Conservation (phyloP, 2,329 filamentous ascomycete species). For the Colletotrichum sp. region DNA sequence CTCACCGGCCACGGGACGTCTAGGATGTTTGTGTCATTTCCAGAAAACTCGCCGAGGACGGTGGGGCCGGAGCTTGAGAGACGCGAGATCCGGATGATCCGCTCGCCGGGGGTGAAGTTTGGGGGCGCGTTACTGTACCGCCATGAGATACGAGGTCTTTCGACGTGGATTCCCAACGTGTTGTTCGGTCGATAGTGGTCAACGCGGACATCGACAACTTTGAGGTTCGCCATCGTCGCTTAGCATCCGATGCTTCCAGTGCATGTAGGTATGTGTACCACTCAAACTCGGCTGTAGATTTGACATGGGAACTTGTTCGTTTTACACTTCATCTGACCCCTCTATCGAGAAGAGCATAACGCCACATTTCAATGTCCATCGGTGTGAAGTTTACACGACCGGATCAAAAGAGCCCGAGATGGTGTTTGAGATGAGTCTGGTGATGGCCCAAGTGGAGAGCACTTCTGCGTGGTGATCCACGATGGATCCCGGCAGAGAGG, state of each 20-base stretch:
- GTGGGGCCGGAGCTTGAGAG: not conserved
- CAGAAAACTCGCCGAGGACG: slow-evolving; percentile 32
- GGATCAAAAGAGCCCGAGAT: not conserved
- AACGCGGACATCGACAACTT: slow-evolving; percentile 27
- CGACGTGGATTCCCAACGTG: slow-evolving; percentile 48
- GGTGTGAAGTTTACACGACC: not conserved
- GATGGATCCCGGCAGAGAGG: not conserved
- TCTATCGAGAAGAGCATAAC: not conserved
- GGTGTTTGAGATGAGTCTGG: not conserved
- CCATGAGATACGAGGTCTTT: slow-evolving; percentile 50
- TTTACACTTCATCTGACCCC: not conserved
- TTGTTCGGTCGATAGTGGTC: slow-evolving; percentile 40
- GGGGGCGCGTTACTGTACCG: slow-evolving; percentile 39
- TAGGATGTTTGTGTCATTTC: slow-evolving; percentile 32
- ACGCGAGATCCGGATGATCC: slow-evolving; percentile 44
- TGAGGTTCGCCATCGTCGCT: not conserved
- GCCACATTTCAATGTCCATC: not conserved
- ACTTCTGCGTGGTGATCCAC: not conserved
- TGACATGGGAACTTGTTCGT: too few species aligned
- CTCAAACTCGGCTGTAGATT: accelerated
- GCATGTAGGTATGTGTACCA: accelerated
- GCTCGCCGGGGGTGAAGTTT: slow-evolving; percentile 46
- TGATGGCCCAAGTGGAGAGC: not conserved
- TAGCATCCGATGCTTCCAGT: not conserved
- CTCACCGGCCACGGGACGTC: slow-evolving; percentile 48